Evolutionary conservation across 2,329 filamentous ascomycete species (phyloP).

Genomic region (Bipolaris gigantea): DNA sequence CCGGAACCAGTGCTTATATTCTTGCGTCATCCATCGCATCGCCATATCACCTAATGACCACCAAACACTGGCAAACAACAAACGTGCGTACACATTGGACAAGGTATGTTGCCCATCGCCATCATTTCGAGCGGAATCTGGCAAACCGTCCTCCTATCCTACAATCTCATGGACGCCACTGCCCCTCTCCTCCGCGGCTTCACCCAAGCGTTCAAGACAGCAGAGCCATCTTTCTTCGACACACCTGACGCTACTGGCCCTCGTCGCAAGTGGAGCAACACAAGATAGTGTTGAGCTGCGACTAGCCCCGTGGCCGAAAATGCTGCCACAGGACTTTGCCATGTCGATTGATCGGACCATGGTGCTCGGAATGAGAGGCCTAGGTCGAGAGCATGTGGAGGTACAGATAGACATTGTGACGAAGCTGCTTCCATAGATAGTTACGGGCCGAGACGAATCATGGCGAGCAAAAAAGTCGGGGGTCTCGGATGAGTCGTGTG

Average conservation of each 20-base stretch:
- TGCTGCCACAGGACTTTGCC: not conserved
- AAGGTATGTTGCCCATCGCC: too few relatives aligned
- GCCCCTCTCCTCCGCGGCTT: constrained; percentile 3
- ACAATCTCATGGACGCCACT: constrained; percentile 9
- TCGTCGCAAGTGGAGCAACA: not conserved
- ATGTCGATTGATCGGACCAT: not conserved
- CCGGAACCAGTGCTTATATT: not conserved
- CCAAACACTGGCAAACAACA: too few relatives aligned
- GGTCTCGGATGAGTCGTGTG: not conserved
- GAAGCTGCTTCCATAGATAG: constrained; percentile 4
- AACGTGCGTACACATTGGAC: too few relatives aligned
- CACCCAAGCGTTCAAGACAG: constrained; percentile 1
- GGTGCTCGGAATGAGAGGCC: not conserved
- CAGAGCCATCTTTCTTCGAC: not conserved
- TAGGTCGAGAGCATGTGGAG: not conserved
- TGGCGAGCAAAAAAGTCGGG: not conserved
- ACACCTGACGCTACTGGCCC: not conserved
- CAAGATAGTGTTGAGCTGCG: not conserved
- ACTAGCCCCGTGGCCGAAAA: not conserved
- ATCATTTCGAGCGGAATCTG: constrained; percentile 1
- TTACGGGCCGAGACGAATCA: not conserved
- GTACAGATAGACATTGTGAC: not conserved
- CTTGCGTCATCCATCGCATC: too few relatives aligned
- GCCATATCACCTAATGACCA: too few relatives aligned
- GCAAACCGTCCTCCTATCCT: constrained; percentile 6